A percentile compares a stretch with the other conserved stretches of the same genome.
phyloP scores from a whole-genome alignment of 2,329 filamentous ascomycete genomes.

The Monilinia fructigena region DNA sequence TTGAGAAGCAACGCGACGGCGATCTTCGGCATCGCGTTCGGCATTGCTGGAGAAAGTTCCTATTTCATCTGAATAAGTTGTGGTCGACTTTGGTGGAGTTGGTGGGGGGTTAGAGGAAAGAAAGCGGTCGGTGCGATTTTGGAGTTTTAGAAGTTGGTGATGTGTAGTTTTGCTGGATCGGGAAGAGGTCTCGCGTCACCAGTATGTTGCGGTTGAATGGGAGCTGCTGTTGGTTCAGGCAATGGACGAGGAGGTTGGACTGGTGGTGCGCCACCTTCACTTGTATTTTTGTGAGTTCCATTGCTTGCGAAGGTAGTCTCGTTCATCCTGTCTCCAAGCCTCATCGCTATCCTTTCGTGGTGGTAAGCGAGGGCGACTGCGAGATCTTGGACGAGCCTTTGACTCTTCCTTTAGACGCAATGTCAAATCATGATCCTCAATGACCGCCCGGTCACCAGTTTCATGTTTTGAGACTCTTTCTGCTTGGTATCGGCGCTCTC shows the following conservation, averaged over 20 bases:
- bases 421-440: constrained; percentile 38
- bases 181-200: constrained; percentile 43
- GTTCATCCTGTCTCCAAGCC: constrained; percentile 51
- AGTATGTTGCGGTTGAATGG: constrained; percentile 38
- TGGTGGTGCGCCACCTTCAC: constrained; percentile 28
- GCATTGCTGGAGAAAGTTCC: constrained; percentile 44
- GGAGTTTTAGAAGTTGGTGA: constrained; percentile 30
- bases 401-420: constrained; percentile 36
- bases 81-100: constrained; percentile 37
- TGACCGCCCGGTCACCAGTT: constrained; percentile 30
- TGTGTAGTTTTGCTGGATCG: constrained; percentile 39
- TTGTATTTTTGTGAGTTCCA: constrained; percentile 33
- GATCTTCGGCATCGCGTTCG: constrained; percentile 52
- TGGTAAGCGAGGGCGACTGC: constrained; percentile 35
- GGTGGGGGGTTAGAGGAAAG: constrained; percentile 50
- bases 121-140: constrained; percentile 50
- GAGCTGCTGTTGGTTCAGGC: constrained; percentile 34
- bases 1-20: constrained; percentile 48
- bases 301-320: constrained; percentile 52
- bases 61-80: constrained; percentile 44
- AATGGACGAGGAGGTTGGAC: constrained; percentile 38
- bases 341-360: constrained; percentile 42
- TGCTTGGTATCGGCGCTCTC: constrained; percentile 62
- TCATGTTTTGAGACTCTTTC: constrained; percentile 53
- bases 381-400: constrained; percentile 33